Evolutionary conservation across 2,329 filamentous ascomycete genomes (phyloP), one percentile per base, ranked within the genome.

Genomic region (Calonectria naviculata): DNA sequence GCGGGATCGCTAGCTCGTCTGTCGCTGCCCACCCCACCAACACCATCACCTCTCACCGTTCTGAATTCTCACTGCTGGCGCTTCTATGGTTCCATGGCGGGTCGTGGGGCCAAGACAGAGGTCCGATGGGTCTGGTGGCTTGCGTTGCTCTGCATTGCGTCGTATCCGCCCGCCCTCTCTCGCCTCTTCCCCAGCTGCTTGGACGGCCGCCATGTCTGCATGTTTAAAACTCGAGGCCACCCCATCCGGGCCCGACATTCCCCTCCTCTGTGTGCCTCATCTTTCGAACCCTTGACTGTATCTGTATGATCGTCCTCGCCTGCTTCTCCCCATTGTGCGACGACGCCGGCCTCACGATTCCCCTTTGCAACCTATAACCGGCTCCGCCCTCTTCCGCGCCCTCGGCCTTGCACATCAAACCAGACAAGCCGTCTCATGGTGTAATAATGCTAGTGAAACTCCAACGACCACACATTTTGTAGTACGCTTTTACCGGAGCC

Each of bases 381-480:
- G 67, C 67, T 49, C 15, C 38, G 42, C 26, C 26, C 62, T 44
- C 62, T 66, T 70, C 67, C 67, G 67, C 49, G 29, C 29, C 21
- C 46, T 19, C 12, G 31, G 56, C 56, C 56, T 44, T 42, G 41
- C 63, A 52, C 36, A 58, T 46, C 44, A 54, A 63, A 38, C 41
- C 38, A 19, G n/a, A 41, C 47, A 36, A 24, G 46, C 56, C 38
- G 36, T 64, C 65, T 64, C 49, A 31, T 24, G 42, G 41, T 24
- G 44, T 28, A 44, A 68, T 38, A 19, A 60, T 49, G 56, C 66
- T 78, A 78, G 86, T 87, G 84, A 82, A 85, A 87, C 83, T 84
- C 87, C 85, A 82, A 89, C 90, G 88, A 88, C 84, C 41, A 62
- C 71, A 64, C 58, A 60, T 56, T 65, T 75, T 61, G 70, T 77